A percentile compares a stretch with the other conserved stretches of the same genome.
These are phyloP conservation scores for Kluyveromyces sp. DNA, from an alignment of 1,139 yeast species.

Conservation along the genomic window DNA sequence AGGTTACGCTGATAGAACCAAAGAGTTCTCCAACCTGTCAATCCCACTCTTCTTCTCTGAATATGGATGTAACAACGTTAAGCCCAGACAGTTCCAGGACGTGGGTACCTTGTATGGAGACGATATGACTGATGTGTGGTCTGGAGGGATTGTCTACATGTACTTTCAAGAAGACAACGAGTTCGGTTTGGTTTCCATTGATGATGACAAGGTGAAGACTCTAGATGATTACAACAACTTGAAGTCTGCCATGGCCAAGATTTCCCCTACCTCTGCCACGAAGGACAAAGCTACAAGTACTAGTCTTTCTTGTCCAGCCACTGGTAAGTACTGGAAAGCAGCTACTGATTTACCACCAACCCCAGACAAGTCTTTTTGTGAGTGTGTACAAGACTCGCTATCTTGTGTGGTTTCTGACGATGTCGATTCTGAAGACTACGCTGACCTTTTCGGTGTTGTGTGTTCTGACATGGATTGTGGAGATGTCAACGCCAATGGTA, in stretches of 20 bases:
- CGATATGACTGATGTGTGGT: constrained; percentile 73
- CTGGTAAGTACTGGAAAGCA: constrained; percentile 49
- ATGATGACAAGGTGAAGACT: constrained; percentile 46
- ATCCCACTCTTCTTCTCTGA: constrained; percentile 74
- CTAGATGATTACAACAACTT: constrained; percentile 53
- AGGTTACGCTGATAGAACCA: constrained; percentile 70
- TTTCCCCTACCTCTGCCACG: constrained; percentile 52
- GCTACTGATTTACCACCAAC: constrained; percentile 65
- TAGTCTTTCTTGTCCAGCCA: constrained; percentile 46
- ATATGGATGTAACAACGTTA: constrained; percentile 65
- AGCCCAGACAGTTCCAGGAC: constrained; percentile 63
- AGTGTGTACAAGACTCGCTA: constrained; percentile 48
- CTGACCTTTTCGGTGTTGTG: constrained; percentile 47
- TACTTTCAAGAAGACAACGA: constrained; percentile 68
- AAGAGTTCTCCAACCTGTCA: constrained; percentile 58
- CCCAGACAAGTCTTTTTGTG: constrained; percentile 56
- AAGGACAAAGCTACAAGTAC: constrained; percentile 44
- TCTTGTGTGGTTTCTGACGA: constrained; percentile 47
- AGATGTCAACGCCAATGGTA: constrained; percentile 56
- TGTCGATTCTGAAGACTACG: constrained; percentile 47
- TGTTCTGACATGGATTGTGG: constrained; percentile 48
- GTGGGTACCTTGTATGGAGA: constrained; percentile 54
- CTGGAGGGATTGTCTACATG: constrained; percentile 84
- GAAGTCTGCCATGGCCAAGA: constrained; percentile 44
- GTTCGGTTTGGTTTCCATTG: constrained; percentile 64